Evolutionary conservation across 805 yeast species (phyloP), one percentile per base, ranked within the genome.

Genomic region (Torulaspora microellipsoides): DNA sequence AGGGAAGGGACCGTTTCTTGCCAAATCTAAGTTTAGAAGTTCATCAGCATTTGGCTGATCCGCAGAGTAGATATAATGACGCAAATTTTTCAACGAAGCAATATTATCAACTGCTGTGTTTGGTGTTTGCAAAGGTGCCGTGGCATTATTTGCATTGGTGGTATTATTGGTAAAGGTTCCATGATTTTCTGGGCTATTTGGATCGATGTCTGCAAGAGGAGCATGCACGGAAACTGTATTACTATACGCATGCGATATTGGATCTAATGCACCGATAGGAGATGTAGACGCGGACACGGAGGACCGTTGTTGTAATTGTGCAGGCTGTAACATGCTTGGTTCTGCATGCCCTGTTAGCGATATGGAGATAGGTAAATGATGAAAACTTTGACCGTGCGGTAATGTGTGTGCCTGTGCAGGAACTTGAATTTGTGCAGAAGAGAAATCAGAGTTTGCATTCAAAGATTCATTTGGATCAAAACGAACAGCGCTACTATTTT

Each of bases 31-130:
- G 25, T 58, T 51, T 17, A 62, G 39, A 17, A 55, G 44, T 25
- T 53, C 54, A 25, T 54, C 57, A 2, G 60, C 55, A 36, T 56
- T 52, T 32, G 60, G 54, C 42, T 59, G 62, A 27, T 54, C 58
- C 15, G 62, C 63, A 10, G 64, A 61, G 48, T 65, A 63, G n/a
- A 65, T 60, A 45, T 54, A 64, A 39, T 65, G 69, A 29, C 65
- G 67, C 15, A 65, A 49, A 42, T 58, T 56, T 38, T 58, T 59
- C 38, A 57, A 47, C 17, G 50, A 41, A 9, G 49, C 44, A 15
- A 45, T 39, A 25, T 36, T 45, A 20, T 45, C 45, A 6, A 31
- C 38, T 28, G 40, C 43, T n/a, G 46, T 30, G 30, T 43, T 34
- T 34, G 31, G 29, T 23, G 46, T 40, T 27, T 38, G 15, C 31